Evolutionary conservation across 2,329 filamentous ascomycete genomes (phyloP), one percentile per base, ranked within the genome.

Genomic region (Dactylellina parvicollis): DNA sequence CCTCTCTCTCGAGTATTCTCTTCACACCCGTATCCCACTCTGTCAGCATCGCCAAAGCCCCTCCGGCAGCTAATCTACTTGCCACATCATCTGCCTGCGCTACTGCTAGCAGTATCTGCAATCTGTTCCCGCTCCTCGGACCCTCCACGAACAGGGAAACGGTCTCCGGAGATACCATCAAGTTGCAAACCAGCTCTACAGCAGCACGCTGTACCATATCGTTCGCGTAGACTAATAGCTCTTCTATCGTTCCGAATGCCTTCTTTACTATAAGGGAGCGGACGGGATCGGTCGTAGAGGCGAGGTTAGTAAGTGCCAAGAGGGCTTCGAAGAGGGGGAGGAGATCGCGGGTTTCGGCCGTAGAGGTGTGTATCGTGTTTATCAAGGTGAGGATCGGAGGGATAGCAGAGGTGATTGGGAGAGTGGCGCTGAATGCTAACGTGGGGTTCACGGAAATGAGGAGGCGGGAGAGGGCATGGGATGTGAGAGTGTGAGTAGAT

Each of bases 221-320:
- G 79, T 96, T 95, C 46, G 87, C 86, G 12, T 88, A 90, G 0
- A 98, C 85, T 0, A 98, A 83, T 16, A 93, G 86, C 76, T 97
- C 92, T 80, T 98, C 95, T 44, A 96, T 85, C 18, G 87, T 87
- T 0, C 87, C 80, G 87, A 92, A 96, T 0, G 89, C 87, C 2
- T 86, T 83, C 8, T 90, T 87, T 34, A 96, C 87, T 54, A 96
- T 93, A 14, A 85, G 83, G 59, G 93, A 89, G 10, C 12, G 81
- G 79, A 26, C 80, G 78, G 59, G 78, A 78, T 74, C 83, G 80
- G 16, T 83, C 79, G 49, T 81, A 79, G 92, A 96, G 0, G 94
- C 95, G 5, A 99, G 86, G 77, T 99, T 99, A 0, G 95, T 98
- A 34, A 99, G 86, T 0, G 95, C 94, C 80, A 98, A 90, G 7